These are phyloP conservation scores for Phytophthora idaei DNA, from an alignment of 352 stramenopile species.

Conservation along the genomic window DNA sequence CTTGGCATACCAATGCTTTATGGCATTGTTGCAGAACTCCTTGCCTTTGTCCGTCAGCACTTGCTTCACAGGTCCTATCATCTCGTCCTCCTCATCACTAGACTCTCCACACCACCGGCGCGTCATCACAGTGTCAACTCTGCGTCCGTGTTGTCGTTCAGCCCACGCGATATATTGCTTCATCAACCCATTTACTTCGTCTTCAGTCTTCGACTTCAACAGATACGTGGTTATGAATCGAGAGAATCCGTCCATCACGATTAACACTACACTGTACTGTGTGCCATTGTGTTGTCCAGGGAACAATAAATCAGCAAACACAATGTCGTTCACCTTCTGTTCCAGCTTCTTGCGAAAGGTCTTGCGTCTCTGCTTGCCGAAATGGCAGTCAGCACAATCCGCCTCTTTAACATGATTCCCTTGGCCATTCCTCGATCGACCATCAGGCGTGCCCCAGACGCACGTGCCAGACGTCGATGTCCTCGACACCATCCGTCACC, in stretches of 20 bases:
- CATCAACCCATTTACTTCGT: neutral
- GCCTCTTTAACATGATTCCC: constrained; percentile 15
- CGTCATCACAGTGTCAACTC: neutral
- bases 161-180: neutral
- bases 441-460: constrained; percentile 13
- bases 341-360: constrained; percentile 17
- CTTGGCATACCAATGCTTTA: constrained; percentile 7
- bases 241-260: constrained; percentile 17
- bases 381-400: constrained; percentile 19
- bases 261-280: constrained; percentile 3
- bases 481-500: neutral
- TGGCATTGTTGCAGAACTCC: constrained; percentile 13
- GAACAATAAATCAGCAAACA: constrained; percentile 21
- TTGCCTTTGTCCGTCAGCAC: constrained; percentile 19
- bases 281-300: constrained; percentile 10
- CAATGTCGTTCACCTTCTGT: constrained; percentile 11
- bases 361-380: constrained; percentile 22
- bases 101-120: neutral
- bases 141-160: neutral
- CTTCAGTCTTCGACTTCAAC: neutral
- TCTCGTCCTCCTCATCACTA: neutral
- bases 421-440: constrained; percentile 21
- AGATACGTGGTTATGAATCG: constrained; percentile 12
- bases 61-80: neutral
- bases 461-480: constrained; percentile 10